A percentile compares a stretch with the other conserved stretches of the same genome.
Evolutionary conservation across 2,329 filamentous ascomycete genomes (phyloP).

Genomic region (Atkinsonella texensis): DNA sequence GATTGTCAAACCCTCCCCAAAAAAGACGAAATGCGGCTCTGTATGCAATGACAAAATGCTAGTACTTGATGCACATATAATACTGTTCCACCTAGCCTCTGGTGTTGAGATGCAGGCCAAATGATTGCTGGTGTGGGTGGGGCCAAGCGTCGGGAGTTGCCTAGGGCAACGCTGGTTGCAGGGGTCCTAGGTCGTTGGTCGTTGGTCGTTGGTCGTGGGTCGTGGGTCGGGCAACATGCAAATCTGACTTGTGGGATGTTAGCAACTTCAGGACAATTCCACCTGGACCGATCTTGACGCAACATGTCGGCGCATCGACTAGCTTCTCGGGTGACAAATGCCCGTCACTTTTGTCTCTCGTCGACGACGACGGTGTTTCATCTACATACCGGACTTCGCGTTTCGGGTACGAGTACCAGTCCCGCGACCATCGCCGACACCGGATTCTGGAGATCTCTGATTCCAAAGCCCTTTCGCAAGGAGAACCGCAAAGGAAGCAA

Average conservation of each 20-base stretch:
- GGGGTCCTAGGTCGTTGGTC: not conserved
- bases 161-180: slow-evolving; percentile 21
- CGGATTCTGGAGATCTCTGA: slow-evolving; percentile 57
- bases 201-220: too few relatives aligned
- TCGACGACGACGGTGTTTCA: not conserved
- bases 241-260: too few relatives aligned
- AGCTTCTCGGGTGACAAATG: not conserved
- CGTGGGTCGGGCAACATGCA: too few relatives aligned
- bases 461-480: slow-evolving; percentile 53
- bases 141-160: slow-evolving; percentile 25
- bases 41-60: slow-evolving; percentile 11
- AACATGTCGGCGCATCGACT: slow-evolving; percentile 9
- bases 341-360: not conserved
- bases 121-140: slow-evolving; percentile 2
- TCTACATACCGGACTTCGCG: slow-evolving; percentile 10
- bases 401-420: slow-evolving; percentile 27
- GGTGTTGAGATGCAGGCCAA: slow-evolving; percentile 7
- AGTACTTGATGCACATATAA: slow-evolving; percentile 7
- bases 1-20: not conserved
- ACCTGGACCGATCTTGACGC: not conserved
- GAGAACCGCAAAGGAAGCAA: slow-evolving; percentile 25
- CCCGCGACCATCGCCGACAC: slow-evolving; percentile 40
- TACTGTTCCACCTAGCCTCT: slow-evolving; percentile 6
- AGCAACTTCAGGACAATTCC: not conserved
- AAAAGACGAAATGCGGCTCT: slow-evolving; percentile 13